Percentiles rank a stretch among this genome's conserved stretches.
Conservation (phyloP, 2,329 filamentous ascomycete species). For the Arachnomyces sp. region DNA sequence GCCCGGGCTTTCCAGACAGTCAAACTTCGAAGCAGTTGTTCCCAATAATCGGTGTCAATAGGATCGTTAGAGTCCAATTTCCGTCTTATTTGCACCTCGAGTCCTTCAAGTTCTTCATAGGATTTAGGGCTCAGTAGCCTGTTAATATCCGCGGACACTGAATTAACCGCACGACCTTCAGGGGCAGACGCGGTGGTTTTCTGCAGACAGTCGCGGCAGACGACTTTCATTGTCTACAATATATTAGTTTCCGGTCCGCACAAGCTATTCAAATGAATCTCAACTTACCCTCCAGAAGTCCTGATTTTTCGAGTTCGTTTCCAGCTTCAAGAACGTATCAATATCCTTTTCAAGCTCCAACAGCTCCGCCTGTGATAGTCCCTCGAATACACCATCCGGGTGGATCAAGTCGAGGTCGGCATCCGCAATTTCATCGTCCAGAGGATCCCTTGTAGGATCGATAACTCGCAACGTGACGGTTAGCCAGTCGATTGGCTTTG, state of each 20-base stretch:
- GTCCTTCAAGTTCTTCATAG: conserved; percentile 72
- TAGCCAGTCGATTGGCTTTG: conserved; percentile 87
- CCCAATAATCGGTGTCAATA: conserved; percentile 97
- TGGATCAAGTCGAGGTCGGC: conserved; percentile 71
- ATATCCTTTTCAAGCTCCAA: conserved; percentile 76
- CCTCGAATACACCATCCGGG: conserved; percentile 73
- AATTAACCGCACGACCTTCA: conserved; percentile 69
- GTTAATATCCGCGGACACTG: conserved; percentile 82
- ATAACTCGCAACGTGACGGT: conserved; percentile 85
- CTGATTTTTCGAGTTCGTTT: conserved; percentile 67
- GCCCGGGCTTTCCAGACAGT: conserved; percentile 88
- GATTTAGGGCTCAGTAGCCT: conserved; percentile 77
- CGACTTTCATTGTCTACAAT: conserved; percentile 65
- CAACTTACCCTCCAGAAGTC: conserved; percentile 74
- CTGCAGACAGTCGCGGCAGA: conserved; percentile 69
- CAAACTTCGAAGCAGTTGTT: conserved; percentile 77
- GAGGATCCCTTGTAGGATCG: conserved; percentile 67
- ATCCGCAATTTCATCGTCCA: conserved; percentile 77
- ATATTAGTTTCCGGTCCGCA: neutral
- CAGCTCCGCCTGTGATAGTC: conserved; percentile 60
- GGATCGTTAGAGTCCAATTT: conserved; percentile 85
- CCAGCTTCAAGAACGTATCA: conserved; percentile 67
- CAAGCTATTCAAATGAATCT: neutral
- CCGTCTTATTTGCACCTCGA: conserved; percentile 77
- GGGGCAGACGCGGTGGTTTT: conserved; percentile 53